Base-by-base conservation (phyloP, 345 rosid species). In the Eucalyptus marginata region DNA sequence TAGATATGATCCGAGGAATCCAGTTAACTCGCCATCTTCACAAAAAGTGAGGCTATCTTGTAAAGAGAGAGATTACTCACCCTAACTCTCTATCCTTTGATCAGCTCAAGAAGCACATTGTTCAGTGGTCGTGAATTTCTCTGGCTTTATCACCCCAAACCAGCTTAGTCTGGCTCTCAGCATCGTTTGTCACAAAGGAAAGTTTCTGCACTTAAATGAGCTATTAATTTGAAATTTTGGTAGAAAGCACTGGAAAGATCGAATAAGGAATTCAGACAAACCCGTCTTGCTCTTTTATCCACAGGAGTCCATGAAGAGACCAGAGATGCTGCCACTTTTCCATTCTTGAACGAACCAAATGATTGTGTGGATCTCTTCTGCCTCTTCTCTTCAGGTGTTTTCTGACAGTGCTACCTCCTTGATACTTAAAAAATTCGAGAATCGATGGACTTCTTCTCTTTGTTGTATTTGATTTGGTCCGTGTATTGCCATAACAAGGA, bases 261-360 rank as follows among this genome's bases (percentile, higher is more conserved):
- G n/a, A 59, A 52, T 76, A 47, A 86, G 15, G 12, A 89, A 86
- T 43, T 81, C 31, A 84, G 29, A 86, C 88, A 47, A 46, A 92
- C 95, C 97, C 94, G 96, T 91, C 93, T 95, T 22, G 97, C 94
- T 91, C 95, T 95, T 94, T 97, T 97, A 90, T 96, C 97, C 88
- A 90, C 44, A 86, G 98, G 97, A 59, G 98, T 97, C 93, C 93
- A 86, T 50, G 95, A 86, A 64, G 91, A 92, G 89, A 86, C 89
- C 87, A 92, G 88, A 36, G 95, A 91, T 31, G 93, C 91, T 79
- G 90, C 88, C 76, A 92, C 59, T 90, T 92, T 90, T 91, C 91
- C 87, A 62, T 88, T 89, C 92, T 89, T 88, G 86, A 93, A 76
- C 13, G 94, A 90, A 88, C 91, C 90, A 56, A 93, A 89, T 27